phyloP scores from a whole-genome alignment of 805 yeast species.

The Barnettozyma vustinii region DNA sequence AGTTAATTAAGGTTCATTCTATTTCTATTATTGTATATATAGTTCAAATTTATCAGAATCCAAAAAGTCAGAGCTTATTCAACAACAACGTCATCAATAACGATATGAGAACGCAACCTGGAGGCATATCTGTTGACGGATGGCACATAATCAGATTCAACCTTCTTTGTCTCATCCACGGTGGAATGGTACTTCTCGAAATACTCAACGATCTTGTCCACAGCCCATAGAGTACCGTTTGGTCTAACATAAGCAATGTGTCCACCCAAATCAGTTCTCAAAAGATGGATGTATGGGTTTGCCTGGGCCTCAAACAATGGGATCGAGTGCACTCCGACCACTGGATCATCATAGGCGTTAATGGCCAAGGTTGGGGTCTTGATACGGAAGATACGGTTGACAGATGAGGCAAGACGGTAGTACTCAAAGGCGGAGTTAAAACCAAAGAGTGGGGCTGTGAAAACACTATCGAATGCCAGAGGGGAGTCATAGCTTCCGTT shows the following conservation, averaged over 20 bases:
- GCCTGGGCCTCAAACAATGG: constrained; percentile 44
- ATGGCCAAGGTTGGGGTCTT: constrained; percentile 59
- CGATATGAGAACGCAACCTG: constrained; percentile 8
- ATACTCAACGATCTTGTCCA: constrained; percentile 35
- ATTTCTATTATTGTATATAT: not conserved
- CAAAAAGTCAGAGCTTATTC: not conserved
- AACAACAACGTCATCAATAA: not conserved
- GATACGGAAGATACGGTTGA: constrained; percentile 47
- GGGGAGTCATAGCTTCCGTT: constrained; percentile 36
- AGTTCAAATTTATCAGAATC: not conserved
- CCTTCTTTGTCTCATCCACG: constrained; percentile 23
- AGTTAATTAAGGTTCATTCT: not conserved
- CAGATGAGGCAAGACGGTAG: constrained; percentile 61
- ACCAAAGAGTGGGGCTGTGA: constrained; percentile 60
- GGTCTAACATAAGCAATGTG: constrained; percentile 51
- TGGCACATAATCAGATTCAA: constrained; percentile 15
- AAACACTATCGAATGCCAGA: constrained; percentile 53
- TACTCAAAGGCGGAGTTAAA: constrained; percentile 57
- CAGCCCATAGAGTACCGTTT: constrained; percentile 44
- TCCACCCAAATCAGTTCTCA: constrained; percentile 64
- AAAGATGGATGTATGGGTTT: constrained; percentile 55
- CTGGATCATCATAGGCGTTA: constrained; percentile 64
- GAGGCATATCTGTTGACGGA: constrained; percentile 14
- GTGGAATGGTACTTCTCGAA: constrained; percentile 33
- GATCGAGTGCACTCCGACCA: constrained; percentile 44